Evolutionary conservation across 1,284 basidiomycete species (phyloP), one percentile per base, ranked within the genome.

Genomic region (Polyporus tsugae): DNA sequence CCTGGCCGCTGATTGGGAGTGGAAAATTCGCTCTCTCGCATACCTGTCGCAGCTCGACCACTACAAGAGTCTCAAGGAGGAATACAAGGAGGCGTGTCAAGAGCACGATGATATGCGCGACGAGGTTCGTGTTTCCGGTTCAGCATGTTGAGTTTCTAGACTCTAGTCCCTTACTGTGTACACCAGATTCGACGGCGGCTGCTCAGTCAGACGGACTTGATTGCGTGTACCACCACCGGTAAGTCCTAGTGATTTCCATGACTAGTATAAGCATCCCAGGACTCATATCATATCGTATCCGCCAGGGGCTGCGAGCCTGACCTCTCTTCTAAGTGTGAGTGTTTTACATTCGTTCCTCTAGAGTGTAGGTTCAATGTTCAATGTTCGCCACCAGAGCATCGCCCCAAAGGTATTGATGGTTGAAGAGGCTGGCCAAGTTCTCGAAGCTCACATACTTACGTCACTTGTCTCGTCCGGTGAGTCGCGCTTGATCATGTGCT

Each of bases 161-260:
- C 13, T n/a, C 9, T 22, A 6, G 22, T 9, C 13, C 10, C 6
- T 38, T 2, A 15, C 22, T 5, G 13, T 1, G 6, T 1, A 13
- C 6, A 6, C 5, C 10, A 75, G 74, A 68, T 53, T 41, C 72
- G 74, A 4, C 69, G 74, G 6, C 67, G 70, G 13, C 79, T 90
- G 0, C 80, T 91, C 1, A 74, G 77, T 22, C 77, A 83, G 17
- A 81, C 85, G 0, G 85, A 91, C 72, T 82, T 93, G 17, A 86
- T 93, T 61, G 92, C 89, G 6, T 91, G 90, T 68, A 93, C 91
- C 0, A 93, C 91, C 0, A 92, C 88, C 17, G 87, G 87, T 85
- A 70, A 25, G 74, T 67, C 44, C 19, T 1, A 52, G 17, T 52
- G 2, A 52, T n/a, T 7, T 1, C 5, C 10, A 35, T 35, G 6